Evolutionary conservation across 2,329 filamentous ascomycete genomes (phyloP).

Genomic region (Ceratocystis smalleyi): DNA sequence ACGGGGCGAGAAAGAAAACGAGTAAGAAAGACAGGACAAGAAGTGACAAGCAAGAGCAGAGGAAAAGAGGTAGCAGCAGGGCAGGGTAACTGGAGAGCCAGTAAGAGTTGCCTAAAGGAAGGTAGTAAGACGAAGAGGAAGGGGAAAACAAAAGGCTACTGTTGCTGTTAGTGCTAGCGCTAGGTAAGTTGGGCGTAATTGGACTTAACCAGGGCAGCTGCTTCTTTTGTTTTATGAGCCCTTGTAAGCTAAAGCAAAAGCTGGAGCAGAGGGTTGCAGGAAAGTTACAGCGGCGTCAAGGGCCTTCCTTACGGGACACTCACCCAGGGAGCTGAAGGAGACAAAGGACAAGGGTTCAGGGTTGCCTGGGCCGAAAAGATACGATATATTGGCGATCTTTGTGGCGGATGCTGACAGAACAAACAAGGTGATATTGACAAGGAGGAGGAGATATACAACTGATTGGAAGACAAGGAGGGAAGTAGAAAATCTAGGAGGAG

Average conservation of each 20-base stretch:
- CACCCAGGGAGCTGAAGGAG: neutral
- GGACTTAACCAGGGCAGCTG: neutral
- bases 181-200: neutral
- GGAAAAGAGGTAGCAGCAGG: neutral
- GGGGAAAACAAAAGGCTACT: neutral
- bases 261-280: neutral
- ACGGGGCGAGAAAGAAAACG: neutral
- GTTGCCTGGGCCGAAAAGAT: neutral
- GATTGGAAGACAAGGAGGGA: no score
- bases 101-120: no score
- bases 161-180: neutral
- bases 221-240: neutral
- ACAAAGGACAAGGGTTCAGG: neutral
- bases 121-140: neutral
- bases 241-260: neutral
- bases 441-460: no score
- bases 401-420: neutral
- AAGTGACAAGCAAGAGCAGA: neutral
- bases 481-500: no score
- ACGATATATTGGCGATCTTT: neutral
- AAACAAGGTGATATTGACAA: neutral
- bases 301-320: neutral
- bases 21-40: neutral
- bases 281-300: neutral
- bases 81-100: no score